Evolutionary conservation across 2,329 filamentous ascomycete genomes (phyloP).

Genomic region (Orbilia oligospora): DNA sequence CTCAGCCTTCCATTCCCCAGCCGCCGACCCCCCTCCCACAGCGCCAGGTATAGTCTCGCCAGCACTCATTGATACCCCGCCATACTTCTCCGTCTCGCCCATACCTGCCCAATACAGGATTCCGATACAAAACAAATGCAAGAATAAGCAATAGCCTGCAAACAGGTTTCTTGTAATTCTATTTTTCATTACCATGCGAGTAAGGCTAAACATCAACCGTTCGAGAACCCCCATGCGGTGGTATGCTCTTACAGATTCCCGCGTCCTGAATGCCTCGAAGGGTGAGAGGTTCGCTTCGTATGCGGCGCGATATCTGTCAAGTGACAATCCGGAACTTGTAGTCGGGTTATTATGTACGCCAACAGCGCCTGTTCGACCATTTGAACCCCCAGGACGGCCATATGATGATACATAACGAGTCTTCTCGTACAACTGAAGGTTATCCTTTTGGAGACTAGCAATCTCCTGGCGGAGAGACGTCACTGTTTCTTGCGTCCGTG

Average conservation of each 20-base stretch:
- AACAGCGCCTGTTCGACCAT: slow-evolving; percentile 75
- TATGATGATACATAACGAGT: slow-evolving; percentile 96
- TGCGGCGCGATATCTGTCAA: slow-evolving; percentile 89
- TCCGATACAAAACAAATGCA: slow-evolving; percentile 89
- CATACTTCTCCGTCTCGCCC: slow-evolving; percentile 62
- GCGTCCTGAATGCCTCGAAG: slow-evolving; percentile 94
- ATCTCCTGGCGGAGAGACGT: slow-evolving; percentile 91
- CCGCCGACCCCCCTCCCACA: slow-evolving; percentile 69
- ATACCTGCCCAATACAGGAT: slow-evolving; percentile 88
- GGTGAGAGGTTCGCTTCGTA: slow-evolving; percentile 97
- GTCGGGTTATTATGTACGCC: slow-evolving; percentile 74
- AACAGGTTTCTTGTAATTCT: slow-evolving; percentile 93
- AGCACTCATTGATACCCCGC: slow-evolving; percentile 45
- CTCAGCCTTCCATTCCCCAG: slow-evolving; percentile 65
- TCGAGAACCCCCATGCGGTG: slow-evolving; percentile 94
- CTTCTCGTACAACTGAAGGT: slow-evolving; percentile 96
- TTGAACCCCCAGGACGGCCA: slow-evolving; percentile 77
- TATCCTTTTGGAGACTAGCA: slow-evolving; percentile 93
- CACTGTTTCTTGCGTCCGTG: slow-evolving; percentile 83
- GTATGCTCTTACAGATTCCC: slow-evolving; percentile 90
- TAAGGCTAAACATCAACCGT: slow-evolving; percentile 89
- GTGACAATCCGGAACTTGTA: slow-evolving; percentile 75
- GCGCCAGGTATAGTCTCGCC: slow-evolving; percentile 58
- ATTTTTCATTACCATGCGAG: slow-evolving; percentile 89
- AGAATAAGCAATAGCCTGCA: slow-evolving; percentile 87